Evolutionary conservation across 2,329 filamentous ascomycete species (phyloP).

Genomic region (Fonsecaea multimorphosa): DNA sequence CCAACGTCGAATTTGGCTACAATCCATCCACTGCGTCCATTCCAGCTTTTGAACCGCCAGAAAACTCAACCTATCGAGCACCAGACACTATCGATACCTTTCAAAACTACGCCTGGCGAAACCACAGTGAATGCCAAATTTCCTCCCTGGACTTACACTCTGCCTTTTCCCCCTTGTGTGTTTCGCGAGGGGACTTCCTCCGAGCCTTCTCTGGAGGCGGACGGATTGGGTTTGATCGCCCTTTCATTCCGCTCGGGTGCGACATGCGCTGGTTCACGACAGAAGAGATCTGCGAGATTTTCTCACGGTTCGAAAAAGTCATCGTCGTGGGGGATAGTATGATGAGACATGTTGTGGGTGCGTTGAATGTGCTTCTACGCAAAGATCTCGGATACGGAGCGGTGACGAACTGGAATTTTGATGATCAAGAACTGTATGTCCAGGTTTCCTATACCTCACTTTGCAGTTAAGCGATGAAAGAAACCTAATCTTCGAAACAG

Average conservation of each 20-base stretch:
- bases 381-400: conserved; percentile 57
- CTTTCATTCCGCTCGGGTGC: conserved; percentile 54
- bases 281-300: conserved; percentile 54
- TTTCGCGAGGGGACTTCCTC: conserved; percentile 47
- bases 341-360: conserved; percentile 57
- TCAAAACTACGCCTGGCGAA: conserved; percentile 51
- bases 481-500: too few species aligned
- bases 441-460: background rate
- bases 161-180: conserved; percentile 48
- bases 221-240: conserved; percentile 53
- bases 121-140: conserved; percentile 48
- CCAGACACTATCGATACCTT: conserved; percentile 49
- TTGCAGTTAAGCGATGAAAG: too few species aligned
- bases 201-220: conserved; percentile 53
- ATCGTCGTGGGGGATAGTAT: conserved; percentile 58
- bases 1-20: conserved; percentile 9
- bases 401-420: conserved; percentile 59
- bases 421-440: conserved; percentile 49
- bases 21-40: conserved; percentile 7
- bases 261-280: conserved; percentile 58
- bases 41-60: conserved; percentile 40
- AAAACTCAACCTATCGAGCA: conserved; percentile 40
- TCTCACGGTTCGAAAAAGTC: conserved; percentile 55
- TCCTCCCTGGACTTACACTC: conserved; percentile 54
- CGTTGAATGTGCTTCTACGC: conserved; percentile 54